phyloP scores from a whole-genome alignment of 352 stramenopile species.

The Plasmopara muralis region DNA sequence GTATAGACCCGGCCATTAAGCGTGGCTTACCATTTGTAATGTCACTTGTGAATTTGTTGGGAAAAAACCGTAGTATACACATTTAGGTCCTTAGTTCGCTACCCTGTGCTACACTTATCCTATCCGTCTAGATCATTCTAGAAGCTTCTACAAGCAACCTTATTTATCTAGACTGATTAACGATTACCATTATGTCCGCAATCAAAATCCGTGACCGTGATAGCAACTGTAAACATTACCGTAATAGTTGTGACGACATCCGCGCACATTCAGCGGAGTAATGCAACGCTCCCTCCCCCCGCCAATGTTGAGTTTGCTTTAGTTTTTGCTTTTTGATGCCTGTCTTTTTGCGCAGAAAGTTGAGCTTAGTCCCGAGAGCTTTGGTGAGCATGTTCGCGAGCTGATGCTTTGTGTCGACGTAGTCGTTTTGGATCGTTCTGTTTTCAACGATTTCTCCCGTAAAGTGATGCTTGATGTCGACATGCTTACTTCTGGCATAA shows the following conservation, averaged over 20 bases:
- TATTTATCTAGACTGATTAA: neutral
- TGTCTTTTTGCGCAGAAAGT: neutral
- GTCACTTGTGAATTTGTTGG: no score
- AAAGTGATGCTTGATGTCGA: neutral
- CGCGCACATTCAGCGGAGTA: neutral
- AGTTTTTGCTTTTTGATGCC: neutral
- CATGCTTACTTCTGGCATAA: neutral
- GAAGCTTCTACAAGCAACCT: no score
- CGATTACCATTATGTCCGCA: neutral
- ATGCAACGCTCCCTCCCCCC: neutral
- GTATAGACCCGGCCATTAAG: no score
- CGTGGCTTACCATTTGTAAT: no score
- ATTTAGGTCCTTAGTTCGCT: no score
- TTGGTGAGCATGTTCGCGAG: neutral
- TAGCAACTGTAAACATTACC: neutral
- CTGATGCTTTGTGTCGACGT: neutral
- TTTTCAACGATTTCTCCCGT: neutral
- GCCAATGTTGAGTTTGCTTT: neutral
- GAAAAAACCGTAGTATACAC: no score
- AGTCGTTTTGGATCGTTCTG: neutral
- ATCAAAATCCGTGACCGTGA: neutral
- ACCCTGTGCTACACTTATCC: no score
- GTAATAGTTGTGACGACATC: neutral
- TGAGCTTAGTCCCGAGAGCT: neutral
- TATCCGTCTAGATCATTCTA: no score